Evolutionary conservation across 345 rosid genomes (phyloP), one percentile per base, ranked within the genome.

Genomic region (Trapa bicornis): DNA sequence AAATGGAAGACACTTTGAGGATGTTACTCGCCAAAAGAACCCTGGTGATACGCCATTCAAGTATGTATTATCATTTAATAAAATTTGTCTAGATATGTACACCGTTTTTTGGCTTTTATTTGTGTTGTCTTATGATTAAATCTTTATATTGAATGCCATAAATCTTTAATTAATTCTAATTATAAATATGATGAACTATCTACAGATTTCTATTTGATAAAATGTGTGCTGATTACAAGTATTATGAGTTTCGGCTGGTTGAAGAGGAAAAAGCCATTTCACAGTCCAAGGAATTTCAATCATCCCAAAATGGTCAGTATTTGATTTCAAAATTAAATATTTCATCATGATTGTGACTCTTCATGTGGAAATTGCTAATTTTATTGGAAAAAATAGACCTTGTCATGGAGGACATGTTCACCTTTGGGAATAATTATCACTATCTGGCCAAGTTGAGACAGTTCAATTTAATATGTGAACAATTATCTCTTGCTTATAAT

Each of bases 1-100:
- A 80, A 73, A 87, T 87, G 99, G 99, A 78, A 81, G 96, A 83
- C 89, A 91, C 70, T 85, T 95, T 79, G 99, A 95, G 83, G 67
- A 89, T 75, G 63, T 85, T 72, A 86, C 99, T 43, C 90, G 97
- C 57, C 96, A 91, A 73, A 95, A 87, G 73, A 91, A 95, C 81
- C 99, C 99, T 52, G 97, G 99, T 61, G 93, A 91, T 61, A 87
- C 96, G 68, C 97, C 92, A 56, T 89, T 95, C 74, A 89, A 82
- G 98, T 91, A 86, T 57, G 92, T 79, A 41, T 15, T 42, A 22
- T 42, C 39, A 37, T 56, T 16, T 37, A 45, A 15, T 56, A 10
- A 22, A 4, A 35, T 10, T 61, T 68, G 50, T 69, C 66, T 45
- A 45, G 45, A 61, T 58, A 3, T 58, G 16, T 58, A 16, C 14